These are phyloP conservation scores for Vitis hybrid DNA, from an alignment of 177 flowering plant species.

Conservation along the genomic window DNA sequence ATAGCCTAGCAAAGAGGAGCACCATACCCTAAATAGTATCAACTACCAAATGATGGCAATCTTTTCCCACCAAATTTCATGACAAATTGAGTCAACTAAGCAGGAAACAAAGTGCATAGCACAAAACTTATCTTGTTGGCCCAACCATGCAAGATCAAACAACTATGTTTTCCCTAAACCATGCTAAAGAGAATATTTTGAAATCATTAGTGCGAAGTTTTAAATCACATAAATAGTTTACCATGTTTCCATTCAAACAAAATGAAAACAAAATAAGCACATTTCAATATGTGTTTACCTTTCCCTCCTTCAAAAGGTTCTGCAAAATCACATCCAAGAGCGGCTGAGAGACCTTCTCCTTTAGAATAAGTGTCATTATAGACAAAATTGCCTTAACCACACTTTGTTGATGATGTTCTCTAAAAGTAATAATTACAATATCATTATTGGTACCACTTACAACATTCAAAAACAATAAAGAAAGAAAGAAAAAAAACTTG, in stretches of 20 bases:
- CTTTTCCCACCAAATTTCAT: too few relatives aligned
- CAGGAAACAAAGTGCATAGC: neutral
- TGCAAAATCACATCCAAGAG: constrained; percentile 69
- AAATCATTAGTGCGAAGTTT: neutral
- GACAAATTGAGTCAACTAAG: too few relatives aligned
- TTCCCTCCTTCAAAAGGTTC: constrained; percentile 64
- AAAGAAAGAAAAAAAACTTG: neutral
- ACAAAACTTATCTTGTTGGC: neutral
- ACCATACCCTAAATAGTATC: too few relatives aligned
- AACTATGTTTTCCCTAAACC: neutral
- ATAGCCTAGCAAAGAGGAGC: too few relatives aligned
- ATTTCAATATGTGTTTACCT: constrained; percentile 42
- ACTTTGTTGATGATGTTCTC: constrained; percentile 71
- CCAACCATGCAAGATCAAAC: neutral
- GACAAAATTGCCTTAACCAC: constrained; percentile 60
- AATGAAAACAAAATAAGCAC: neutral
- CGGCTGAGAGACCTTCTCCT: constrained; percentile 63
- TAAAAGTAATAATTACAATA: constrained; percentile 15
- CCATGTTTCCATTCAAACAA: neutral
- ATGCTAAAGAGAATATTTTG: neutral
- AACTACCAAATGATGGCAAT: too few relatives aligned
- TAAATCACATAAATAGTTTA: neutral
- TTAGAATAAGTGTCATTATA: constrained; percentile 64
- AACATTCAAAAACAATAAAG: neutral
- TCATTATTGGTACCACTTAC: neutral